A percentile compares a stretch with the other conserved stretches of the same genome.
phyloP scores from a whole-genome alignment of 768 basidiomycete species.

The Tubosaeta sp. region DNA sequence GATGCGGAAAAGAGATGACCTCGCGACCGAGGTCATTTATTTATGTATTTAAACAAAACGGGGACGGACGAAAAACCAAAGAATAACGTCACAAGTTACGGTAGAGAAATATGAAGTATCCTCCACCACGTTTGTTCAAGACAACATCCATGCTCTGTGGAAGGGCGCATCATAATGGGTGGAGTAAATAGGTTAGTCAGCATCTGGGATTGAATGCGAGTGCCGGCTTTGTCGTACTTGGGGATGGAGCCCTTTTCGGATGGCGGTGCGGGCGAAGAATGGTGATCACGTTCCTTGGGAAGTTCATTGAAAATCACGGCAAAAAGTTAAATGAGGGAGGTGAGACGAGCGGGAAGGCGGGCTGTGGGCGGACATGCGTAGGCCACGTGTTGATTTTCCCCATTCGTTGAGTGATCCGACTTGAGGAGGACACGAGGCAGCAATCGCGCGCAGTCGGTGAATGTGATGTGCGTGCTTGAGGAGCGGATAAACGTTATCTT shows the following conservation, averaged over 20 bases:
- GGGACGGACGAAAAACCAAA: background rate
- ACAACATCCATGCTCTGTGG: too few species aligned
- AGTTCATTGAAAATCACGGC: background rate
- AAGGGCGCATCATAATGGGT: background rate
- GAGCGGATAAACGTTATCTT: constrained; percentile 8
- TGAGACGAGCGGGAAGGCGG: too few species aligned
- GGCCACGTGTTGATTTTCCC: constrained; percentile 23
- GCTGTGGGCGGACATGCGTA: constrained; percentile 21
- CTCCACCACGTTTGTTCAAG: background rate
- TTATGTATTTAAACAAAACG: too few species aligned
- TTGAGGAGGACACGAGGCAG: constrained; percentile 17
- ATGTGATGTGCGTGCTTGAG: constrained; percentile 19
- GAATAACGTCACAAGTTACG: background rate
- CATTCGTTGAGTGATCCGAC: constrained; percentile 19
- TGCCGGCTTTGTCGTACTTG: background rate
- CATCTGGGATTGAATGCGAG: background rate
- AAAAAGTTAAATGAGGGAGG: background rate
- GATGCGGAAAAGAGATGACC: background rate
- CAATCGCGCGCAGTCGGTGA: constrained; percentile 2
- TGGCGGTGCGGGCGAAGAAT: background rate
- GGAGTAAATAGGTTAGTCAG: background rate
- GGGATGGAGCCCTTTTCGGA: background rate
- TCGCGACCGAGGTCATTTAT: background rate
- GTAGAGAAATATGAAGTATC: background rate
- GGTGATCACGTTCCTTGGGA: background rate